These are phyloP conservation scores for Coemansia sp. DNA, from an alignment of 192 early-diverging fungal genomes.

Conservation along the genomic window DNA sequence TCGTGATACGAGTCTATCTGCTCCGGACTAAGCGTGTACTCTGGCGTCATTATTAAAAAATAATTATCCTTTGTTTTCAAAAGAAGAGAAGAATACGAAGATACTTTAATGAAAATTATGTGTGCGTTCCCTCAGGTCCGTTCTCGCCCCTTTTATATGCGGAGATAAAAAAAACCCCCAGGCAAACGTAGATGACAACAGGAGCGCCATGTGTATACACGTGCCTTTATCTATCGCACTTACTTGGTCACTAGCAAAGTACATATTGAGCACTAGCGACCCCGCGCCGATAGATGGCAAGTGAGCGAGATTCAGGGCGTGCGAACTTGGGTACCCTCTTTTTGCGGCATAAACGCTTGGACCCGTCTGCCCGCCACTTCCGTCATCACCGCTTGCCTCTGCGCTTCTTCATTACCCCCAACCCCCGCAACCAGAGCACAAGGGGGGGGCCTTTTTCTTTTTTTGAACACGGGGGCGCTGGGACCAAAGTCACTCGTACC, in stretches of 20 bases:
- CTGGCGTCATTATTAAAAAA: constrained; percentile 20
- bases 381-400: not conserved
- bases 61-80: not conserved
- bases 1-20: constrained; percentile 56
- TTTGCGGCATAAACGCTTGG: constrained; percentile 1
- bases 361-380: not conserved
- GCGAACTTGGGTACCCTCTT: not conserved
- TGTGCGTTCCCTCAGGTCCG: not conserved
- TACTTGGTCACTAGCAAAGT: not conserved
- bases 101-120: not conserved
- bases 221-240: not conserved
- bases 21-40: constrained; percentile 54
- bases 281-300: constrained; percentile 8
- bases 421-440: not conserved
- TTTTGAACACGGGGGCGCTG: not conserved
- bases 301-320: not conserved
- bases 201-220: constrained; percentile 4
- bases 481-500: not conserved
- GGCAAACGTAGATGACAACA: not conserved
- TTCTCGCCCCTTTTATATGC: constrained; percentile 3
- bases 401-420: too few relatives aligned
- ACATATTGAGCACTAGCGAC: not conserved
- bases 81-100: not conserved
- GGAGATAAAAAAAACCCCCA: not conserved
- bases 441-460: not conserved